Evolutionary conservation across 352 stramenopile species (phyloP), one percentile per base, ranked within the genome.

Genomic region (Phytophthora capsici): DNA sequence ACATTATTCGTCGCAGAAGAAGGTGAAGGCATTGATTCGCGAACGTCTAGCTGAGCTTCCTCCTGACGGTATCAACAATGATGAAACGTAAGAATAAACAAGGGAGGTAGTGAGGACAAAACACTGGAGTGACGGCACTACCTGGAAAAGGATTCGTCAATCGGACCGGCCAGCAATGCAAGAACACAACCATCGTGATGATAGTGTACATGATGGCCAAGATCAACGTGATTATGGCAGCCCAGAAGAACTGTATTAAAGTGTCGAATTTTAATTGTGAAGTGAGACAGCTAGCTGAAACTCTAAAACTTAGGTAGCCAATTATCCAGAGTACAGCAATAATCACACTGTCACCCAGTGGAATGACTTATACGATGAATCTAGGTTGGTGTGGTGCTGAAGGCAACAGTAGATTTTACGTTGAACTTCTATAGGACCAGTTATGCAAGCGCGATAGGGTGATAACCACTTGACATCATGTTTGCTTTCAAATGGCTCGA

Each of bases 401-500:
- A n/a, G n/a, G 28, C 53, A 7, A 23, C 69, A 22, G 38, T 51
- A 44, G 48, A 72, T 69, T 50, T 23, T 76, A 76, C 17, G 47
- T 32, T 25, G 61, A 70, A 28, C 38, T 17, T 17, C 16, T 63
- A 25, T 2, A 60, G 32, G 10, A 25, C 9, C 20, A 40, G n/a
- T 23, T 41, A 2, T 4, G 22, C n/a, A 13, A 3, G 6, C 41
- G 17, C 5, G 22, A 49, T 37, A 25, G 19, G 22, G 3, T 20
- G 25, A 36, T 43, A 30, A 13, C 41, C 12, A 46, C 54, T 16
- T 66, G 54, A 62, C 43, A 64, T 10, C 51, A 49, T 2, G 30
- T 64, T 6, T 84, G 56, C 58, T 90, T 76, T 59, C 49, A 46
- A 25, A 72, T 89, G 62, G 45, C 79, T 41, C 74, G n/a, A n/a